Base-by-base conservation (phyloP, 345 rosid species). In the Passiflora organensis region DNA sequence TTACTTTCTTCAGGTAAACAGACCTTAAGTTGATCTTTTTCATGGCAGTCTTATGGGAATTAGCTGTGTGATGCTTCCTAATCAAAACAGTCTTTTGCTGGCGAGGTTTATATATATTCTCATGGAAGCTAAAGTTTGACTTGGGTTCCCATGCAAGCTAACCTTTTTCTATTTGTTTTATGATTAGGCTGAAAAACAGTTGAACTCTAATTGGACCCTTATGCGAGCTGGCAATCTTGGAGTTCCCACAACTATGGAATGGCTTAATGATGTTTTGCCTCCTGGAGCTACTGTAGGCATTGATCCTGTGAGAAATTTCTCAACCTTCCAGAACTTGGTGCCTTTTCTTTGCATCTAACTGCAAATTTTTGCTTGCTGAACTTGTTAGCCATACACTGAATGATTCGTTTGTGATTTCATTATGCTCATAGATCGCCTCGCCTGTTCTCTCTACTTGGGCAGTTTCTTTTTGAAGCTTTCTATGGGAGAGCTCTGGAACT, bases 191-290 rank as follows among this genome's bases (percentile, higher is more conserved):
- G 93, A 88, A 80, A 80, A 86, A 74, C 95, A 91, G 55, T 72
- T 88, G 57, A 80, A 60, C 65, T 59, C 96, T 47, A 73, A 77
- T 68, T 91, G 98, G 98, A 86, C 59, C 58, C 96, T 91, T 64
- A 91, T 88, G 98, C 87, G 96, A 45, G 82, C 95, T 55, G 98
- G 96, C 65, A 88, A 82, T 60, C 67, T 61, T n/a, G 96, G 98
- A 75, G 87, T 91, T 53, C 96, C 87, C 1, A 71, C 89, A 5
- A 62, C 89, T n/a, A 79, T 82, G 56, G 96, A 88, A 70, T 91
- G 98, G 98, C 77, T 91, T 2, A 85, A 79, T 72, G 82, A 81
- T 66, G 82, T 88, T 58, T 62, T 91, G 78, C 76, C 82, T 69
- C 84, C 95, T 46, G 98, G 95, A 48, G 84, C 87, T 57, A 81